Base-by-base conservation (phyloP, 805 yeast species). In the Kazachstania africana region DNA sequence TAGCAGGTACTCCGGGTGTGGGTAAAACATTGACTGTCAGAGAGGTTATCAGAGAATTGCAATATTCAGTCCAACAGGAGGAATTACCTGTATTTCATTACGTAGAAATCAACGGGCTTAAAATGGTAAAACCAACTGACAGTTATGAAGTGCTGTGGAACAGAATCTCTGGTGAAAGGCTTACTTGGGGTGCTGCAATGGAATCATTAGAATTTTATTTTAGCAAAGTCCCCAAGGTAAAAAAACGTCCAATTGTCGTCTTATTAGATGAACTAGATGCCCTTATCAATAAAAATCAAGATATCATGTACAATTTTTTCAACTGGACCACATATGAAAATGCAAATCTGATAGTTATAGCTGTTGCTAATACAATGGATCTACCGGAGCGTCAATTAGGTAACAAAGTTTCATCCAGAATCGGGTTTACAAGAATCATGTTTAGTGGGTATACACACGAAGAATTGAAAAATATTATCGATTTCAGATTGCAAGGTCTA, bases 351-450 rank as follows among this genome's bases (percentile, higher is more conserved):
- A 72, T 91, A 31, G 93, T 91, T 2, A 66, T 91, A 26, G 96
- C 97, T 0, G 85, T 91, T 19, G 96, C 97, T 4, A 91, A 91
- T 53, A 87, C 96, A 0, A 85, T 91, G 95, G 97, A 91, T 59
- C 60, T 91, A 29, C 97, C 98, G 0, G 98, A 91, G 51, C 64
- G 95, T 32, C 67, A 77, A 31, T 61, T 91, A 24, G 75, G 91
- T 13, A 88, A 84, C 55, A 91, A 91, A 55, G 79, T 85, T 3
- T 78, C 95, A 0, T 83, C 95, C 1, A 72, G 99, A 42, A 63
- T 91, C 36, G 99, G 99, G 2, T 64, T 87, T 23, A 73, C 81
- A 8, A 70, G 97, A 55, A 69, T 88, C 25, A 82, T 80, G 55
- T 91, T 91, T 48, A 72, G 84, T 1, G 95, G 97, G 3, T 91